Evolutionary conservation across 75 land plant species (phyloP).

Genomic region (Pinus taeda): DNA sequence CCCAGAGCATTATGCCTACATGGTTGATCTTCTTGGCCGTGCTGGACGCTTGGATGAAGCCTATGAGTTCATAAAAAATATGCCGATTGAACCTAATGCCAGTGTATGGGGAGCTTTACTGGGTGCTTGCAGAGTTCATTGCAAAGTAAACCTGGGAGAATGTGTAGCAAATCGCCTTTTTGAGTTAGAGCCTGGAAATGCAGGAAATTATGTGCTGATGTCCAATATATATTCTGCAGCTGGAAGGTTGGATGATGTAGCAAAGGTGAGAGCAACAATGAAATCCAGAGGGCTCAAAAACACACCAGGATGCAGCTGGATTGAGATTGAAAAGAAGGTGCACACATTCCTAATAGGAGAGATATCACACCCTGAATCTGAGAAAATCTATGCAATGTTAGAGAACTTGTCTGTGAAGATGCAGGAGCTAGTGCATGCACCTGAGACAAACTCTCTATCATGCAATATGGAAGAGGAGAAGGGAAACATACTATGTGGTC

Average conservation of each 20-base stretch:
- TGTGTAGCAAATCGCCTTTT: constrained; percentile 10
- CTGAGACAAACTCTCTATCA: neutral
- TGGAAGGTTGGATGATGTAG: constrained; percentile 7
- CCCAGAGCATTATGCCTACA: constrained; percentile 12
- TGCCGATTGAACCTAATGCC: constrained; percentile 11
- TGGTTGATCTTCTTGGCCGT: constrained; percentile 26
- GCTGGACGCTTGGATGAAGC: constrained; percentile 20
- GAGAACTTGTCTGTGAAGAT: neutral
- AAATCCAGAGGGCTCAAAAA: neutral
- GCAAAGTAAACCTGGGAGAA: constrained; percentile 12
- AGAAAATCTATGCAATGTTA: constrained; percentile 6
- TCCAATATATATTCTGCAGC: constrained; percentile 21
- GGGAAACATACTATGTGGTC: neutral
- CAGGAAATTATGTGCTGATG: constrained; percentile 9
- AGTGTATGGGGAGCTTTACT: constrained; percentile 8
- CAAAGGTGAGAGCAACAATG: neutral
- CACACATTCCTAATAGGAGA: constrained; percentile 7
- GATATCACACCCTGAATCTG: constrained; percentile 7
- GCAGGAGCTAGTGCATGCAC: neutral
- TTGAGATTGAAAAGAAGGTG: constrained; percentile 8
- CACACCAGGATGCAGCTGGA: constrained; percentile 6
- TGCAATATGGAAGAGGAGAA: neutral
- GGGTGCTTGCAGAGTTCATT: constrained; percentile 16
- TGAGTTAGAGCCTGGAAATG: constrained; percentile 3
- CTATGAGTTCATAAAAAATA: neutral